Evolutionary conservation across 192 early-diverging fungal genomes (phyloP).

Genomic region (Geranomyces michiganensis): DNA sequence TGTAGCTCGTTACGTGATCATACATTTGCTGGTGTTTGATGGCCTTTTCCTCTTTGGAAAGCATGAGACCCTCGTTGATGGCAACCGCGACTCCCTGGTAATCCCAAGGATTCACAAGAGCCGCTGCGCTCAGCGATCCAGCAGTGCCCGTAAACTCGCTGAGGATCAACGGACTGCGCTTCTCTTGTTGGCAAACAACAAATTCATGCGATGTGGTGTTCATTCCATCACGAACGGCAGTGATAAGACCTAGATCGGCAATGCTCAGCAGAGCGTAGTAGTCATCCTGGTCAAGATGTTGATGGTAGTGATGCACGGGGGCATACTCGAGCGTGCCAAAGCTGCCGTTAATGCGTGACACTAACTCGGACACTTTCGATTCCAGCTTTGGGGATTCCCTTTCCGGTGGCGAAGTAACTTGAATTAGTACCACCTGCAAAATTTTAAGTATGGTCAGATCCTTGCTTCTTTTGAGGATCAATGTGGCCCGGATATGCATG

Average conservation of each 20-base stretch:
- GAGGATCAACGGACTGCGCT: slow-evolving; percentile 84
- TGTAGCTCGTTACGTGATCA: slow-evolving; percentile 77
- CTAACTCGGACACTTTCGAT: slow-evolving; percentile 86
- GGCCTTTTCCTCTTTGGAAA: slow-evolving; percentile 75
- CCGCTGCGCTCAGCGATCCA: slow-evolving; percentile 82
- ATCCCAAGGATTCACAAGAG: slow-evolving; percentile 98
- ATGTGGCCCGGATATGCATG: no score
- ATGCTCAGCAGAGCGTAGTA: slow-evolving; percentile 91
- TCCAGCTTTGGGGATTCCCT: slow-evolving; percentile 61
- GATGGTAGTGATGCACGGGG: slow-evolving; percentile 91
- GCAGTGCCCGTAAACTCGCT: slow-evolving; percentile 98
- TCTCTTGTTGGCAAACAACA: slow-evolving; percentile 87
- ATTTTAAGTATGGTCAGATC: not conserved
- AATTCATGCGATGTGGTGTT: slow-evolving; percentile 95
- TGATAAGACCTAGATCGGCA: slow-evolving; percentile 93
- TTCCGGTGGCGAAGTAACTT: slow-evolving; percentile 89
- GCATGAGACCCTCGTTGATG: slow-evolving; percentile 85
- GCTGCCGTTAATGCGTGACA: slow-evolving; percentile 89
- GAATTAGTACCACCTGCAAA: slow-evolving; percentile 81
- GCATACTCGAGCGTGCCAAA: slow-evolving; percentile 95
- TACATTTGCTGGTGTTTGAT: slow-evolving; percentile 82
- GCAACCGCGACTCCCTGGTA: slow-evolving; percentile 82
- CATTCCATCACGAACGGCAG: slow-evolving; percentile 94
- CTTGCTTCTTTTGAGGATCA: no score
- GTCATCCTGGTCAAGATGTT: slow-evolving; percentile 92